These are phyloP conservation scores for Rhodotorula sp. DNA, from an alignment of 1,284 basidiomycete species.

Conservation along the genomic window DNA sequence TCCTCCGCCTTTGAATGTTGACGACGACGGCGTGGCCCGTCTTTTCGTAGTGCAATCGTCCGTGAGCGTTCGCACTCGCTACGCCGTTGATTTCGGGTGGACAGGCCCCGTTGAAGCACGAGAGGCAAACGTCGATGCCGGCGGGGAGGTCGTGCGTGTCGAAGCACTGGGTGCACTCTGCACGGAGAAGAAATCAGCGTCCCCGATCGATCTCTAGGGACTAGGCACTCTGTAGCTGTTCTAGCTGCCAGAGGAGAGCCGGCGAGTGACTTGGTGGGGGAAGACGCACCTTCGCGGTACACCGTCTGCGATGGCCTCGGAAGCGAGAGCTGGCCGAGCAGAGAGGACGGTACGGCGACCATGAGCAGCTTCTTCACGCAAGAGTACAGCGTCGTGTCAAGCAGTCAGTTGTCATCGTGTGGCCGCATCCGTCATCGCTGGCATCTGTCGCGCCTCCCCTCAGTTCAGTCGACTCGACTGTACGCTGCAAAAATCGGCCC, in stretches of 20 bases:
- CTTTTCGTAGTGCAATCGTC: constrained; percentile 65
- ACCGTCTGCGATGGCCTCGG: constrained; percentile 32
- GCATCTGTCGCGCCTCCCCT: background rate
- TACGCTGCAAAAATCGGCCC: too few relatives aligned
- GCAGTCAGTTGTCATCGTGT: too few relatives aligned
- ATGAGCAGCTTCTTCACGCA: background rate
- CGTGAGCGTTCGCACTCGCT: constrained; percentile 62
- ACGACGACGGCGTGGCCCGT: constrained; percentile 73
- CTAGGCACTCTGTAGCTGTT: background rate
- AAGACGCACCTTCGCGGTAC: constrained; percentile 22
- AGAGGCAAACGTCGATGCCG: constrained; percentile 85
- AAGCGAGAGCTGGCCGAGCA: constrained; percentile 8
- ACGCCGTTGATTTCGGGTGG: constrained; percentile 45
- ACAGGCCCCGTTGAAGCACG: constrained; percentile 92
- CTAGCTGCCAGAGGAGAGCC: background rate
- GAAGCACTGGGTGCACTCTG: constrained; percentile 92
- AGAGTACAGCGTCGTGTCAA: too few relatives aligned
- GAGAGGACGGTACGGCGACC: background rate
- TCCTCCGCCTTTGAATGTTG: constrained; percentile 74
- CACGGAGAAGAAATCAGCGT: accelerated
- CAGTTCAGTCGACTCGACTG: too few relatives aligned
- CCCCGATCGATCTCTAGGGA: background rate
- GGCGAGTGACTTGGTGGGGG: background rate
- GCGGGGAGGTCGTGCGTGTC: constrained; percentile 75
- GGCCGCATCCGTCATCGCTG: too few relatives aligned